Base-by-base conservation (phyloP, 805 yeast species). In the Saturnispora silvae region DNA sequence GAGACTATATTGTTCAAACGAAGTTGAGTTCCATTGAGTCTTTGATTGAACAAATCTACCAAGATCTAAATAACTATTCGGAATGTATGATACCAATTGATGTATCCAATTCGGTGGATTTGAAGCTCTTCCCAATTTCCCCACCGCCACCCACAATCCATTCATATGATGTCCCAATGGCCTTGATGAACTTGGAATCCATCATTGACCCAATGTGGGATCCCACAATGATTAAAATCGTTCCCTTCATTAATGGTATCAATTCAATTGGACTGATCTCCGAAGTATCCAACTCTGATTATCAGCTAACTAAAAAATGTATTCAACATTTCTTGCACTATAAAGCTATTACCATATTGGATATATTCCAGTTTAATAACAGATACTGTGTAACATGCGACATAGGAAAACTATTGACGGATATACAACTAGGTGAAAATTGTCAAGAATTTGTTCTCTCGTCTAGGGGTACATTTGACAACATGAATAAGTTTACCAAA, bases 71-170 rank as follows among this genome's bases (percentile, higher is more conserved):
- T 59, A 85, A 83, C 53, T 94, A 87, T 59, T 84, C 95, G 0
- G 99, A 92, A 56, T 92, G 99, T 59, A 72, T 86, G 55, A 89
- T 92, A 22, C 96, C 96, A 0, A 75, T 92, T 24, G 96, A 89
- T 51, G 77, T 77, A 18, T 79, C 94, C 22, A 92, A 83, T 53
- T 78, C 92, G 3, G 81, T 92, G 20, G 95, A 92, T 57, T 85
- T 94, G 51, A 92, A 94, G 53, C 62, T 92, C n/a, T 83, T 92
- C 50, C 97, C 97, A 0, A 64, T 83, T n/a, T 63, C 81, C 25
- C 80, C 81, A 10, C 82, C 87, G 2, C 95, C 89, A 1, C 79
- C 87, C 0, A 72, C 72, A 33, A 62, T 92, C 17, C 67, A 76
- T 34, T 74, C 94, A 0, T 82, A 67, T 48, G 95, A 89, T 55